Base-by-base conservation (phyloP, 441 rosid genomes). In the Rhodomyrtus psidioides region DNA sequence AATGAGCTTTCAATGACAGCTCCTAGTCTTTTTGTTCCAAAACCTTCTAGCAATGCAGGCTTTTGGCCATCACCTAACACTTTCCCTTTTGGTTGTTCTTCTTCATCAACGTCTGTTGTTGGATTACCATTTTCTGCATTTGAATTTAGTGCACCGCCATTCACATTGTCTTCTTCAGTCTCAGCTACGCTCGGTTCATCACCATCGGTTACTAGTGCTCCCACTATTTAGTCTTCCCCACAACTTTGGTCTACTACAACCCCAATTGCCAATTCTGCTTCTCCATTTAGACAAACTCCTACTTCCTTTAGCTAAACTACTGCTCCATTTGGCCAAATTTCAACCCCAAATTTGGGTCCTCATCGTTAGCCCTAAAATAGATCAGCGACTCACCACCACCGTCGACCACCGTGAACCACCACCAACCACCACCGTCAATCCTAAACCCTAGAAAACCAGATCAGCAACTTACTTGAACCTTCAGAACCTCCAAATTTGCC, bases 151-250 rank as follows among this genome's bases (percentile, higher is more conserved):
- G 57, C 94, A 39, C 87, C 93, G 17, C 87, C 93, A 76, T 90
- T 97, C 60, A 75, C 83, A 83, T 92, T 93, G 88, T 88, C 89
- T 86, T 28, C 94, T 56, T 86, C 93, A 81, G 90, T 88, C 87
- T 28, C 91, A 53, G 83, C 92, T 82, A 82, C 90, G 42, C 93
- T 95, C 88, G 91, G 92, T 86, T 88, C 97, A 75, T 87, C 95
- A 28, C 89, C 98, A 82, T 91, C 98, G 81, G 81, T 94, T 86
- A 93, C 95, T 90, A 84, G 87, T 85, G 87, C 95, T 83, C 85
- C 88, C 56, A 90, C 89, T 88, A 92, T 91, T 53, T 97, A 92
- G 87, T 74, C 97, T 53, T 83, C 98, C 84, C 87, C 92, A 17
- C 86, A 93, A 86, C 95, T 93, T 88, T 90, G 83, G 85, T 88